Conservation (phyloP, 768 basidiomycete genomes). For the Trametes cinnabarina region DNA sequence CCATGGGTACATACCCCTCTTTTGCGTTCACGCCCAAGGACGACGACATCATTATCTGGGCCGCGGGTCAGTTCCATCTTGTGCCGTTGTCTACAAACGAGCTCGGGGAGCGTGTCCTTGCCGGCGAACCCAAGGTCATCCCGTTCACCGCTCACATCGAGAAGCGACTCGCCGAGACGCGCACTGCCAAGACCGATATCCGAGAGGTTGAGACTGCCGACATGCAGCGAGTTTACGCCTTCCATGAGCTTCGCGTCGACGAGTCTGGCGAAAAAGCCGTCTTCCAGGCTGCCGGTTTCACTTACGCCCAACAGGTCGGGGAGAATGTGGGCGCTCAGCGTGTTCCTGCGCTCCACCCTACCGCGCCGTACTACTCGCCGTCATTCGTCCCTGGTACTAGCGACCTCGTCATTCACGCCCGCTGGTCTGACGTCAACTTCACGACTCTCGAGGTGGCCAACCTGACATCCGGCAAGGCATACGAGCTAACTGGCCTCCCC, state of each 20-base stretch:
- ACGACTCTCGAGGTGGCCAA: constrained; percentile 66
- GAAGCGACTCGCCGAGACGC: constrained; percentile 62
- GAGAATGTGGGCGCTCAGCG: constrained; percentile 18
- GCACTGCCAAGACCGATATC: constrained; percentile 47
- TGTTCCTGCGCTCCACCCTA: constrained; percentile 47
- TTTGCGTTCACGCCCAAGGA: constrained; percentile 65
- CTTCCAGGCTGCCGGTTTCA: constrained; percentile 67
- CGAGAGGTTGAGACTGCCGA: constrained; percentile 50
- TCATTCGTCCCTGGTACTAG: constrained; percentile 53
- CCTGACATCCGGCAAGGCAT: constrained; percentile 39
- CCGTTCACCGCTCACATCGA: constrained; percentile 63
- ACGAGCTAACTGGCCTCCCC: constrained; percentile 56
- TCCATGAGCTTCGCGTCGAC: constrained; percentile 60
- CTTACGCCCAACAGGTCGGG: constrained; percentile 47
- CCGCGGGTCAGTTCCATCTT: constrained; percentile 64
- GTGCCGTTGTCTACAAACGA: constrained; percentile 55
- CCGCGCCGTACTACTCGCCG: constrained; percentile 60
- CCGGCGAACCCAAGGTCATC: constrained; percentile 45
- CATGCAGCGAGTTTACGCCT: constrained; percentile 57
- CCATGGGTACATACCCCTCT: constrained; percentile 79
- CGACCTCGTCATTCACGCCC: constrained; percentile 57
- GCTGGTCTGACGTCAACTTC: constrained; percentile 66
- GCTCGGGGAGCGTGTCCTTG: constrained; percentile 50
- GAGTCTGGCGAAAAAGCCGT: constrained; percentile 50
- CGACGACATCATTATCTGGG: constrained; percentile 68